phyloP scores from a whole-genome alignment of 768 basidiomycete genomes.

The Roridomyces roridus region DNA sequence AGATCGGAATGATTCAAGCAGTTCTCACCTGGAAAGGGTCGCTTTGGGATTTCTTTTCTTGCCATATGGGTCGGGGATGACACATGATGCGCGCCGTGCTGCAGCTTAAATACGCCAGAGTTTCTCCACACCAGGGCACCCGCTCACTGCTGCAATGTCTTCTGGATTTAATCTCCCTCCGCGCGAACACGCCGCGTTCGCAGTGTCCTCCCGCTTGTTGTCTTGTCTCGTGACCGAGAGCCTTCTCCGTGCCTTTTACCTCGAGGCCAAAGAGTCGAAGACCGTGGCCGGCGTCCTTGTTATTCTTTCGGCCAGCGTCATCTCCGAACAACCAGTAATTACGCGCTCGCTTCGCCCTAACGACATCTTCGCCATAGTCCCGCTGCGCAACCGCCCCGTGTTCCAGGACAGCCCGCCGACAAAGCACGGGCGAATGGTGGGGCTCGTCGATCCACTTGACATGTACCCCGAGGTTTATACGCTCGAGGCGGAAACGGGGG shows the following conservation, averaged over 20 bases:
- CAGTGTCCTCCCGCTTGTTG: conserved; percentile 53
- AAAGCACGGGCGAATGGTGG: conserved; percentile 47
- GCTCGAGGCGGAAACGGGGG: conserved; percentile 23
- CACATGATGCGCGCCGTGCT: conserved; percentile 21
- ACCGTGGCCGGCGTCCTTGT: conserved; percentile 41
- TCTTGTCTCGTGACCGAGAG: conserved; percentile 57
- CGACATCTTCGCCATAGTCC: conserved; percentile 56
- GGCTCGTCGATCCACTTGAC: conserved; percentile 62
- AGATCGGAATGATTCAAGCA: neutral
- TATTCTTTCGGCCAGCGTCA: conserved; percentile 43
- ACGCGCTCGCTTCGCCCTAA: conserved; percentile 39
- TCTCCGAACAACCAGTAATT: conserved; percentile 39
- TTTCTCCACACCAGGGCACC: neutral
- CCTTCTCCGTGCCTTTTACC: conserved; percentile 49
- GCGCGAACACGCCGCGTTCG: conserved; percentile 46
- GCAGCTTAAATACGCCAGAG: conserved; percentile 31
- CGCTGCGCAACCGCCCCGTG: conserved; percentile 52
- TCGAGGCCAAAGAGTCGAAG: conserved; percentile 13
- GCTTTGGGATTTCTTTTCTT: conserved; percentile 22
- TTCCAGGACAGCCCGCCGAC: conserved; percentile 36
- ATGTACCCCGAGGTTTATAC: conserved; percentile 55
- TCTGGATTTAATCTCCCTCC: conserved; percentile 43
- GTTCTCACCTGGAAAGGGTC: conserved; percentile 19
- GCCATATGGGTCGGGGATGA: conserved; percentile 21
- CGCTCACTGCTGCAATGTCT: conserved; percentile 35